Conservation (phyloP, 805 yeast species). For the Zygoascus bituminiphila region DNA sequence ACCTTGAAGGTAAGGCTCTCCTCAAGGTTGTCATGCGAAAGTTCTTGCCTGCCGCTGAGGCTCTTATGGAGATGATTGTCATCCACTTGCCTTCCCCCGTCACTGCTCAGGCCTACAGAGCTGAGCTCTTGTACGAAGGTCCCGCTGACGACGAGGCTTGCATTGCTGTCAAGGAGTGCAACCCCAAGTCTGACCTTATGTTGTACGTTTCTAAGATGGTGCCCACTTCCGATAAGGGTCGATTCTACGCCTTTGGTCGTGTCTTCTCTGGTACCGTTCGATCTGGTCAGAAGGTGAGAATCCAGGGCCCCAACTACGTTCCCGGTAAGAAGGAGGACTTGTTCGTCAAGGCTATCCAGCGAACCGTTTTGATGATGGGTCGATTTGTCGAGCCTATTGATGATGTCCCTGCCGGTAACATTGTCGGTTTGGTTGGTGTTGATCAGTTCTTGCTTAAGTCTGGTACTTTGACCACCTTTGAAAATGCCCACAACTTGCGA, state of each 20-base stretch:
- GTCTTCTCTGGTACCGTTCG: conserved; percentile 99
- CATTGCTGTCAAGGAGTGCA: conserved; percentile 94
- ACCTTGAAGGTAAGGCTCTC: conserved; percentile 96
- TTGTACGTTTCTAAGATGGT: conserved; percentile 99
- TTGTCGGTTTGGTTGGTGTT: conserved; percentile 99
- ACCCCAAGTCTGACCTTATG: conserved; percentile 97
- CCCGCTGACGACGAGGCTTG: conserved; percentile 82
- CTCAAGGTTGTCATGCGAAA: conserved; percentile 98
- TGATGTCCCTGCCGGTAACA: conserved; percentile 99
- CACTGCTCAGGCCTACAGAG: conserved; percentile 99
- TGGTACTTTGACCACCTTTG: conserved; percentile 97
- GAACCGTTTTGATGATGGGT: conserved; percentile 99
- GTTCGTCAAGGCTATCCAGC: conserved; percentile 94
- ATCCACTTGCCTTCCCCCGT: conserved; percentile 99
- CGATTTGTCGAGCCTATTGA: conserved; percentile 96
- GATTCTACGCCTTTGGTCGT: conserved; percentile 99
- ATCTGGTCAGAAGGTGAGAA: conserved; percentile 98
- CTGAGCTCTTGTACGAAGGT: conserved; percentile 98
- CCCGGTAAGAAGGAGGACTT: conserved; percentile 98
- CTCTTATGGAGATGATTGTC: conserved; percentile 97
- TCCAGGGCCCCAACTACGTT: conserved; percentile 99
- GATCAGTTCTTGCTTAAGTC: conserved; percentile 99
- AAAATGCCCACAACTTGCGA: conserved; percentile 97
- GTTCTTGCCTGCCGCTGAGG: conserved; percentile 99
- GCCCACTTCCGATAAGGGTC: conserved; percentile 99